These are phyloP conservation scores for Citrullus mucosospermus DNA, from an alignment of 306 rosid genomes.

Conservation along the genomic window DNA sequence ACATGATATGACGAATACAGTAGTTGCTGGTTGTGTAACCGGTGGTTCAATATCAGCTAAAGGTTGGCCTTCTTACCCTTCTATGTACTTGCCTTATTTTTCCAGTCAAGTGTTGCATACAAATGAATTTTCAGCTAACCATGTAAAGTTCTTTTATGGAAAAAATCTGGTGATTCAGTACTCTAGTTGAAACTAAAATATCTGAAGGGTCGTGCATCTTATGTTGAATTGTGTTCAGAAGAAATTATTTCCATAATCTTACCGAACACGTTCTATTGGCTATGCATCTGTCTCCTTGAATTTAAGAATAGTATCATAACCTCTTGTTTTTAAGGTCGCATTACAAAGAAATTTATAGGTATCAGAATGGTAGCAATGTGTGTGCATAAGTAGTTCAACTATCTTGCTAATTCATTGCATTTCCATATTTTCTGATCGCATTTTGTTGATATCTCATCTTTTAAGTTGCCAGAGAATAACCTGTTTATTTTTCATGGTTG, in stretches of 20 bases:
- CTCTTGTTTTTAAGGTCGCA: background rate
- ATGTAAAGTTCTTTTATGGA: background rate
- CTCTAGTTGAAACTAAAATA: background rate
- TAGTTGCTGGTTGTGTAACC: conserved; percentile 80
- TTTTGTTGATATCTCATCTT: background rate
- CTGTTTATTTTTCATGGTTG: background rate
- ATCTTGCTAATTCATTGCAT: background rate
- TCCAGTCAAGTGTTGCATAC: background rate
- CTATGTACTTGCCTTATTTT: background rate
- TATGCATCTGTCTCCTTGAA: background rate
- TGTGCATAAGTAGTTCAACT: background rate
- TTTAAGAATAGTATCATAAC: background rate
- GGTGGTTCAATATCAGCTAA: conserved; percentile 85
- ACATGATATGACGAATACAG: conserved; percentile 73
- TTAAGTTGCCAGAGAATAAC: background rate
- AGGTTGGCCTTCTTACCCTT: conserved; percentile 33
- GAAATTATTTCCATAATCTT: background rate
- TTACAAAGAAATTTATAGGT: background rate
- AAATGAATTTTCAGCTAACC: background rate
- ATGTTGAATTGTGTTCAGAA: background rate
- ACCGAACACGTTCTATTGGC: background rate
- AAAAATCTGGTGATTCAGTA: background rate
- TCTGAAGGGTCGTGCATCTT: background rate
- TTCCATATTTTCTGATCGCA: background rate
- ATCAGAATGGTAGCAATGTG: background rate